These are phyloP conservation scores for Aeminium ludgeri DNA, from an alignment of 495 filamentous ascomycete species.

Conservation along the genomic window DNA sequence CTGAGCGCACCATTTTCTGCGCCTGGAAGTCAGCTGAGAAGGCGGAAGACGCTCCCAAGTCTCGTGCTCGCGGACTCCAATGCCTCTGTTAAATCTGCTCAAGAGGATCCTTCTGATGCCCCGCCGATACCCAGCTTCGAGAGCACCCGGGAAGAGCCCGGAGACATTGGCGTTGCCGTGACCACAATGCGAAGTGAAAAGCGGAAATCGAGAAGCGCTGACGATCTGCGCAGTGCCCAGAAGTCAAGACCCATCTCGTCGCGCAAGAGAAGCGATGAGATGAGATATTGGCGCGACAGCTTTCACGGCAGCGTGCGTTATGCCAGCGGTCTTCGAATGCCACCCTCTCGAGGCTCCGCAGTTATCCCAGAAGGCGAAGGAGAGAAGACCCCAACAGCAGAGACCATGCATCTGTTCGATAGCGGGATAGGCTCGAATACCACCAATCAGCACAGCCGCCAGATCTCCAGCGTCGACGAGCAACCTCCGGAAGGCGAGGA, in stretches of 20 bases:
- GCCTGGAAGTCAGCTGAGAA: constrained; percentile 10
- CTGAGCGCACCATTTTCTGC: constrained; percentile 12
- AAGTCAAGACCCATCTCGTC: background rate
- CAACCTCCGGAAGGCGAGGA: background rate
- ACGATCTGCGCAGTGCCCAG: constrained; percentile 3
- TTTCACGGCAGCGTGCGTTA: constrained; percentile 8
- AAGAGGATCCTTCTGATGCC: background rate
- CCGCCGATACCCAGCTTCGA: constrained; percentile 7
- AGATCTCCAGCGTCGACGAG: no score
- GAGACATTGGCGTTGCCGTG: constrained; percentile 1
- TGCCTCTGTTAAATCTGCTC: no score
- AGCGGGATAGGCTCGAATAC: no score
- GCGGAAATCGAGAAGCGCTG: constrained; percentile 15
- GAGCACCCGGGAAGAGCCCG: constrained; percentile 1
- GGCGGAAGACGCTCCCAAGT: constrained; percentile 13
- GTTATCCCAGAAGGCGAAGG: background rate
- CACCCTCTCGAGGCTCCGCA: background rate
- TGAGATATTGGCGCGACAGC: constrained; percentile 17
- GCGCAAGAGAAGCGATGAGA: constrained; percentile 15
- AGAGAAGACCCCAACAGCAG: background rate
- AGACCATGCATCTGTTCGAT: constrained; percentile 1
- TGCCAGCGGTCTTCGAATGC: constrained; percentile 9
- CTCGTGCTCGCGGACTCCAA: background rate
- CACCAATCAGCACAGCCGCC: no score
- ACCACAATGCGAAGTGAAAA: constrained; percentile 6